Evolutionary conservation across 2,329 filamentous ascomycete genomes (phyloP), one percentile per base, ranked within the genome.

Genomic region (Hypomyces perniciosus): DNA sequence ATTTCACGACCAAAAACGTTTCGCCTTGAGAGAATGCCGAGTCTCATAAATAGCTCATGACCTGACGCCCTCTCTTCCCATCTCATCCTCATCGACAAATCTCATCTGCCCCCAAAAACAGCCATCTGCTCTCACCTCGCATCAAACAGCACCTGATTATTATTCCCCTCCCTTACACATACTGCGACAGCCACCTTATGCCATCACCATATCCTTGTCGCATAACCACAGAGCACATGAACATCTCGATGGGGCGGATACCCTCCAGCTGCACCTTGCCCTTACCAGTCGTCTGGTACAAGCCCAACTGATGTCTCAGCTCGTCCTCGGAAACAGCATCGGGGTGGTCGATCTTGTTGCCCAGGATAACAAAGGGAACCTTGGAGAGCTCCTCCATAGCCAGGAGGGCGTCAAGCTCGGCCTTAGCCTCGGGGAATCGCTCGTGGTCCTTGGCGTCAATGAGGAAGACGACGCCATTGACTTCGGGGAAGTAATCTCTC

Each of bases 201-300:
- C 81, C 90, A 62, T 95, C 90, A 49, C 89, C 89, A 70, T 95
- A 95, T 59, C 88, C 93, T 78, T 97, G 92, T 72, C 92, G 83
- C 90, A 96, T 96, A 56, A 97, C 92, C 61, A 97, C 91, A 63
- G 89, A 95, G 81, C 91, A 97, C 93, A 99, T 95, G 74, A 97
- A 97, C 57, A 97, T 83, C 80, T 99, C 93, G 65, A 99, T 92
- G 27, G 91, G 90, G 62, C 91, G 80, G 71, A 96, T 95, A 33
- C 90, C 90, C 77, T 96, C 91, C 60, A 93, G 78, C 57, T 86
- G 88, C 56, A 95, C 85, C 80, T 95, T 95, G 72, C 90, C 90
- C 81, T 96, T 96, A 64, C 91, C 91, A 55, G 90, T 96, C 50
- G 91, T 96, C 74, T 97, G 92, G 75, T 95, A 97, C 65, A 99